phyloP scores from a whole-genome alignment of 1,284 basidiomycete genomes.

The Apiotrichum brassicae region DNA sequence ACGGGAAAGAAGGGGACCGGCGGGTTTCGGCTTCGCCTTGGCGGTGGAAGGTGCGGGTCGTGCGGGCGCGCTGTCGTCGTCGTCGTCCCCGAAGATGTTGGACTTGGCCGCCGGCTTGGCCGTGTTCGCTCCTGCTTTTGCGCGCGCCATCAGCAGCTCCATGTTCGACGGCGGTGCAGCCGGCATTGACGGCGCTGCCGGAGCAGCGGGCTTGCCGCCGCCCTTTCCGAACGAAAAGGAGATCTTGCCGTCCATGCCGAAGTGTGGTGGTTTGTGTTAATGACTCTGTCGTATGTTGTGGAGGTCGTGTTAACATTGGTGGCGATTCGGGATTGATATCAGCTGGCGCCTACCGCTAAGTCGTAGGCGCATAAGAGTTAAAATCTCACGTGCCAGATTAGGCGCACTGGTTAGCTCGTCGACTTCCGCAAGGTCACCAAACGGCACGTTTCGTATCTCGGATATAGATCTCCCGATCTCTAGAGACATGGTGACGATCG shows the following conservation, averaged over 20 bases:
- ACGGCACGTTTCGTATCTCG: too few relatives aligned
- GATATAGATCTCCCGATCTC: too few relatives aligned
- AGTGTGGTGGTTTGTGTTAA: too few relatives aligned
- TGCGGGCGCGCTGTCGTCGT: slow-evolving; percentile 29
- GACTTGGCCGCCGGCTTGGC: slow-evolving; percentile 4
- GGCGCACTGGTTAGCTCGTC: too few relatives aligned
- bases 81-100: slow-evolving; percentile 28
- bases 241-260: slow-evolving; percentile 29
- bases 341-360: too few relatives aligned
- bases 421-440: too few relatives aligned
- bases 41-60: neutral
- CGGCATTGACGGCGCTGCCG: neutral
- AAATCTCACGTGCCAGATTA: too few relatives aligned
- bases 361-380: too few relatives aligned
- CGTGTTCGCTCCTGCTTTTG: slow-evolving; percentile 23
- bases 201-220: slow-evolving; percentile 14
- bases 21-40: neutral
- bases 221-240: slow-evolving; percentile 33
- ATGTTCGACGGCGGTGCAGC: slow-evolving; percentile 28
- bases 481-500: too few relatives aligned
- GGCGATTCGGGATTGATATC: too few relatives aligned
- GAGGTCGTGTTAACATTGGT: too few relatives aligned
- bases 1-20: slow-evolving; percentile 20
- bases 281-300: too few relatives aligned
- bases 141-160: slow-evolving; percentile 37